These are phyloP conservation scores for Curvularia hawaiiensis DNA, from an alignment of 2,329 filamentous ascomycete species.

Conservation along the genomic window DNA sequence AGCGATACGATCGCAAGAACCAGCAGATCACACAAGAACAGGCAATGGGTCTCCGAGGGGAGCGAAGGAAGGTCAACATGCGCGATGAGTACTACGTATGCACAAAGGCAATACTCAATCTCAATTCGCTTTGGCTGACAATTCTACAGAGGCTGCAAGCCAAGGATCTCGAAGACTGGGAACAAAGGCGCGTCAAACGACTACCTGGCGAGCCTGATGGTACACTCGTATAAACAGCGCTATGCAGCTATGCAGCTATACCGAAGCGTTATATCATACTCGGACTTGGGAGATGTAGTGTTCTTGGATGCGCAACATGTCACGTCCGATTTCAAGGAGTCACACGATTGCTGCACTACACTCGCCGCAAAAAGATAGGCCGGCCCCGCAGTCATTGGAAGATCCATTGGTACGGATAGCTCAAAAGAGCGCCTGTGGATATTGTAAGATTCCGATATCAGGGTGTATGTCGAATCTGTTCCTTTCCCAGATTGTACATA, in stretches of 20 bases:
- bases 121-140: slow-evolving; percentile 14
- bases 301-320: background rate
- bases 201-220: slow-evolving; percentile 91
- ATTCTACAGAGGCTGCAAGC: slow-evolving; percentile 71
- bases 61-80: slow-evolving; percentile 74
- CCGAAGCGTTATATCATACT: background rate
- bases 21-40: slow-evolving; percentile 85
- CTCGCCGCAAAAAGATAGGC: slow-evolving; percentile 2
- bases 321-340: background rate
- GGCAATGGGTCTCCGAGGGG: slow-evolving; percentile 78
- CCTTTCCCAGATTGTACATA: background rate
- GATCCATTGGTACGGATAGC: background rate
- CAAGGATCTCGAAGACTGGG: slow-evolving; percentile 94
- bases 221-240: slow-evolving; percentile 56
- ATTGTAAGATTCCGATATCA: background rate
- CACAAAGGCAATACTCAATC: slow-evolving; percentile 24
- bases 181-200: slow-evolving; percentile 91
- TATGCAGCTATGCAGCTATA: background rate
- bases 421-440: background rate
- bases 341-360: background rate
- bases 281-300: background rate
- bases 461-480: background rate
- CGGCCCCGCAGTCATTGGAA: background rate
- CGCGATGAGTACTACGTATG: slow-evolving; percentile 86
- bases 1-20: slow-evolving; percentile 89